Evolutionary conservation across 306 rosid genomes (phyloP).

Genomic region (Rubus parviflorus): DNA sequence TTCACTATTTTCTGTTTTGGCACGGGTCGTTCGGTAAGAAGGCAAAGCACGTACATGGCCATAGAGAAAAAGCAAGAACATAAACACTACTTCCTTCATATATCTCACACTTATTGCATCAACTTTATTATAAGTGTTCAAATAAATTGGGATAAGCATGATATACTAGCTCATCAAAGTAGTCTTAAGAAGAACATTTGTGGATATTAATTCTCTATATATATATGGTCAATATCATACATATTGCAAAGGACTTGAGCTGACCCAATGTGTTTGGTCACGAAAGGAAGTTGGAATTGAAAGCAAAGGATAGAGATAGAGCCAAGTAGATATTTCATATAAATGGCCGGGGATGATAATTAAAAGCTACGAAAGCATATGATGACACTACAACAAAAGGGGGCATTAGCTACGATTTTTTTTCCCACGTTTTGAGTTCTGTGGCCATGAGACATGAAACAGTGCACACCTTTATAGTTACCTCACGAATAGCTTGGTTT

Average conservation of each 20-base stretch:
- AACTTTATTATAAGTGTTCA: not conserved
- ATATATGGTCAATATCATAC: too few species aligned
- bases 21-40: too few species aligned
- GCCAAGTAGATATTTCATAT: not conserved
- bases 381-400: too few species aligned
- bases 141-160: not conserved
- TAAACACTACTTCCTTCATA: not conserved
- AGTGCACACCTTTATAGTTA: too few species aligned
- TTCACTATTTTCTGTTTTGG: constrained; percentile 27
- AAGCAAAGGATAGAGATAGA: not conserved
- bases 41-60: constrained; percentile 23
- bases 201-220: too few species aligned
- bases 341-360: not conserved
- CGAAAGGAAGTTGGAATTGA: not conserved
- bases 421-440: too few species aligned
- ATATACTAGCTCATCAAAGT: not conserved
- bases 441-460: too few species aligned
- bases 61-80: constrained; percentile 16
- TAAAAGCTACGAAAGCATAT: not conserved
- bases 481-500: too few species aligned
- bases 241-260: not conserved
- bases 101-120: constrained; percentile 3
- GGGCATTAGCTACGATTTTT: too few species aligned
- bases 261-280: not conserved
- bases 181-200: not conserved